A percentile compares a stretch with the other conserved stretches of the same genome.
phyloP scores from a whole-genome alignment of 306 rosid species.

The Spatholobus suberectus region DNA sequence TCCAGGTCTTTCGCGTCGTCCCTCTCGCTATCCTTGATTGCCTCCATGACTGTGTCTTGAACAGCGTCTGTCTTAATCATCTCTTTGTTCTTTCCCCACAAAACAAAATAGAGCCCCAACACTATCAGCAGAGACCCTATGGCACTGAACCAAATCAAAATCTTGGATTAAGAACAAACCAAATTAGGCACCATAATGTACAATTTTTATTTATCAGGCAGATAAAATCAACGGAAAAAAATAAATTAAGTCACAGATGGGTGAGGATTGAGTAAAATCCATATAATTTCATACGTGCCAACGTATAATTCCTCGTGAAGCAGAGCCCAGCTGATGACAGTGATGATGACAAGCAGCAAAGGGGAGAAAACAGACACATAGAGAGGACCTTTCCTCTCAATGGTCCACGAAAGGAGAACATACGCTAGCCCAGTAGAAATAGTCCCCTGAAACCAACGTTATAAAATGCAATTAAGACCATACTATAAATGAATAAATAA shows the following conservation, averaged over 20 bases:
- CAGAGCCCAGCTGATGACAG: conserved; percentile 71
- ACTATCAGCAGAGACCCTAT: conserved; percentile 58
- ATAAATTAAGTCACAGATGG: background rate
- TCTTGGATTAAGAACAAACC: background rate
- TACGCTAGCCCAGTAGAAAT: conserved; percentile 61
- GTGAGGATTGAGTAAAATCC: too few relatives aligned
- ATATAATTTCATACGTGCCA: conserved; percentile 75
- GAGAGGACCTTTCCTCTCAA: conserved; percentile 77
- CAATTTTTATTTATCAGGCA: background rate
- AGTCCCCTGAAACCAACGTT: conserved; percentile 57
- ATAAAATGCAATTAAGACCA: background rate
- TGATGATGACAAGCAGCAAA: conserved; percentile 63
- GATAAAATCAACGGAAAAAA: too few relatives aligned
- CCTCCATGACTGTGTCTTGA: conserved; percentile 1
- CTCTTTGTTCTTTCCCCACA: conserved; percentile 80
- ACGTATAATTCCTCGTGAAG: conserved; percentile 60
- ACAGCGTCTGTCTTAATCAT: background rate
- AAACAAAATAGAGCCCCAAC: conserved; percentile 65
- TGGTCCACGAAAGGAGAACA: conserved; percentile 67
- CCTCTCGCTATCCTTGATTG: conserved; percentile 16
- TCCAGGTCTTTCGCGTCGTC: conserved; percentile 39
- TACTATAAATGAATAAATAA: background rate
- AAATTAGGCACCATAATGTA: background rate
- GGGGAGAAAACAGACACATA: conserved; percentile 80
- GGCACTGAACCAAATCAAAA: conserved; percentile 36